Base-by-base conservation (phyloP, 2,329 filamentous ascomycete species). In the Paraphoma chrysanthemicola region DNA sequence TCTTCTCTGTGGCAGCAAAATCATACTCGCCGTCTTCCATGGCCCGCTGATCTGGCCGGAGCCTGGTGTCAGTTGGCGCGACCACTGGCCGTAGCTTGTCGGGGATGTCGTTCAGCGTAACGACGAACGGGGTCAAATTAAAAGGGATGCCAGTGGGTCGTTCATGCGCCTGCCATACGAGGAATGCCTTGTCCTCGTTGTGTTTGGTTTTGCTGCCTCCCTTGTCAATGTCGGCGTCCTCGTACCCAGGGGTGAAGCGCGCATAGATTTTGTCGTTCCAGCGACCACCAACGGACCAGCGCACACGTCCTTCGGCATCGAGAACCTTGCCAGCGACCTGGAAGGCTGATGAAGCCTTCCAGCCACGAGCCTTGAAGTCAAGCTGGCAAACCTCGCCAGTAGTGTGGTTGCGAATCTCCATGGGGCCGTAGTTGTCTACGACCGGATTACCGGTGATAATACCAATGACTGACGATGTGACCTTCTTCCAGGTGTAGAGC, bases 1-100 rank as follows among this genome's bases (percentile, higher is more conserved):
- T 95, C 86, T 99, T 99, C 82, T 99, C 95, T 5, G 86, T 86
- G 0, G 94, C 95, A 1, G 95, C 95, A 57, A 95, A 84, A 70
- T 98, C 94, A 72, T 99, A 99, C 77, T 93, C 87, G n/a, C 94
- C 95, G 59, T 98, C 93, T 76, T 99, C 95, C 95, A 99, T 99
- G 1, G 95, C 95, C 10, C 95, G 86, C 80, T 99, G 95, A 77
- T 99, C 95, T 0, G 95, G 94, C 30, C 95, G 85, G 31, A 97
- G 82, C n/a, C 95, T 85, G 1, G 94, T 96, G 76, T 99, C 95
- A 0, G 95, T 99, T 0, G 95, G 95, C 38, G 95, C 91, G 14
- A 99, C 80, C 79, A 90, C 87, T 4, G 89, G 86, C 49, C 80
- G 82, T 16, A 99, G 83, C n/a, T 86, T 82, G n/a, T 96, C 91